Evolutionary conservation across 2,329 filamentous ascomycete species (phyloP), one percentile per base, ranked within the genome.

Genomic region (Decorospora gaudefroyi): DNA sequence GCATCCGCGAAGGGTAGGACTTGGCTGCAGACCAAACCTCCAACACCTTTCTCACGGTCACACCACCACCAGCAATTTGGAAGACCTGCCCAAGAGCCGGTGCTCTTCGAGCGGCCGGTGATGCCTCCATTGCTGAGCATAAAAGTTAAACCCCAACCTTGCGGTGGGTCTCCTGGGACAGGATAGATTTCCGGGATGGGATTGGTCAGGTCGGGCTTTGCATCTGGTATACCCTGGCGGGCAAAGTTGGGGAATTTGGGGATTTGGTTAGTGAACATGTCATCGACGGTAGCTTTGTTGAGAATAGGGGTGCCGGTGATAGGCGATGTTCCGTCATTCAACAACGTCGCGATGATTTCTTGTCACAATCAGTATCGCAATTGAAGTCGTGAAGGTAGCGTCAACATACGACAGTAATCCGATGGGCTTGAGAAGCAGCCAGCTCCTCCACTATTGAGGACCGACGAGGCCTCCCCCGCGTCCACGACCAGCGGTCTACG

Each of bases 261-360:
- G 31, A 84, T 75, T 44, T 83, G 82, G 59, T 87, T 86, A 28
- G 68, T 72, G 62, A 84, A 86, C 82, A 87, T 87, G 21, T 77
- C 69, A 11, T 83, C 75, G 0, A 88, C 77, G 0, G 83, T 86
- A 15, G 75, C 70, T 19, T 76, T 73, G 12, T 73, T 67, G 2
- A 88, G 73, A 12, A 88, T 74, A 45, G 75, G 72, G 0, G 62
- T 61, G 4, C 77, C 76, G 0, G 81, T 86, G 1, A 57, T 74
- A 0, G 84, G 80, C 18, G 77, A 83, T 0, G 72, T 78, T 22
- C 85, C 85, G 50, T 84, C 70, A 59, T 87, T 87, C 22, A 88
- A 72, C 2, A 88, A 70, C 0, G 77, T 76, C 0, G 82, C 75
- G 6, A 88, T 75, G 25, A 87, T 76, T 46, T 79, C 80, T 81